Percentiles rank a stretch among this genome's conserved stretches.
phyloP scores from a whole-genome alignment of 2,329 filamentous ascomycete genomes.

The Talaromyces sp. region DNA sequence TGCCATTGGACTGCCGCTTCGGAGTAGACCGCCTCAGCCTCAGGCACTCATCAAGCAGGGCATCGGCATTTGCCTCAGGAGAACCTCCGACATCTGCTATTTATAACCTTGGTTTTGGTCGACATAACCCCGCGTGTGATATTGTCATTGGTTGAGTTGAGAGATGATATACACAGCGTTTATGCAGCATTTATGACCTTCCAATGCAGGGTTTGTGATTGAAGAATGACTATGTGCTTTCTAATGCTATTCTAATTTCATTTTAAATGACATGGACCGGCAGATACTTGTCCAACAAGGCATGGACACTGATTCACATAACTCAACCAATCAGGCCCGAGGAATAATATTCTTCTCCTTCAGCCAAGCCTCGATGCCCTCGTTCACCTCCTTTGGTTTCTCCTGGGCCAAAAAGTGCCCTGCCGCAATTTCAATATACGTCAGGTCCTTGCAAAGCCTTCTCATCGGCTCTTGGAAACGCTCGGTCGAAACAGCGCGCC shows the following conservation, averaged over 20 bases:
- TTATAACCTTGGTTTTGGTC: not conserved
- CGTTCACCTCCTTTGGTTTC: not conserved
- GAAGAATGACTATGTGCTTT: not conserved
- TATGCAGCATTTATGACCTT: not conserved
- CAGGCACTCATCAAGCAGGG: not conserved
- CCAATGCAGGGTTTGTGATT: not conserved
- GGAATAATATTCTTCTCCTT: not conserved
- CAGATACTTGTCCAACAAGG: not conserved
- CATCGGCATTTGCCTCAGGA: not conserved
- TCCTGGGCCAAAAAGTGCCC: not conserved
- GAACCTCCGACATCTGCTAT: not conserved
- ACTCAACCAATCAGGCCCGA: not conserved
- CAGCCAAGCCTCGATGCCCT: not conserved
- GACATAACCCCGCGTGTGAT: not conserved
- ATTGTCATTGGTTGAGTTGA: not conserved
- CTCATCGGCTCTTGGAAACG: not conserved
- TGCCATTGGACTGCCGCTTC: not conserved
- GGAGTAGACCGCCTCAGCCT: not conserved
- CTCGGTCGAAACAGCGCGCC: not conserved
- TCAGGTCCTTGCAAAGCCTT: not conserved
- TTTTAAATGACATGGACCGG: not conserved
- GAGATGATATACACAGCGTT: not conserved
- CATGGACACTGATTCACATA: not conserved
- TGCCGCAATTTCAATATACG: not conserved
- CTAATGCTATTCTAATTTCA: not conserved